Conservation (phyloP, 2,329 filamentous ascomycete species). For the Cladorrhinum sp. region DNA sequence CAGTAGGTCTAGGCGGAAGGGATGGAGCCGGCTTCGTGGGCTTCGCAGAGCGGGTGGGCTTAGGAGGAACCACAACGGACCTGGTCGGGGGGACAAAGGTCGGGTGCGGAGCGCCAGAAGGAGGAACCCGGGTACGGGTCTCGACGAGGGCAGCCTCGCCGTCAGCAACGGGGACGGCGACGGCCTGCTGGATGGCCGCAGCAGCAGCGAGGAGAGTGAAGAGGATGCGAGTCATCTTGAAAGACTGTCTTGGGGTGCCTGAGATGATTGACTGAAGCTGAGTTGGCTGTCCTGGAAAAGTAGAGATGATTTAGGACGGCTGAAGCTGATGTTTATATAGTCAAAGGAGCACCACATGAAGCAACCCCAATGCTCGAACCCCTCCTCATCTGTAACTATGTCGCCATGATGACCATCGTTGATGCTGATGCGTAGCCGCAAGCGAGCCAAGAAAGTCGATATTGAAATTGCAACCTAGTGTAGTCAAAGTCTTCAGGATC, state of each 20-base stretch:
- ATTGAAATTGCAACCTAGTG: slow-evolving; percentile 16
- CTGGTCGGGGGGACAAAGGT: slow-evolving; percentile 1
- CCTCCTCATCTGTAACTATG: not conserved
- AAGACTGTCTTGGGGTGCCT: not conserved
- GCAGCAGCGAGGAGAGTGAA: slow-evolving; percentile 24
- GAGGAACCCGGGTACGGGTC: not conserved
- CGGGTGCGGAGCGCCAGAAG: not conserved
- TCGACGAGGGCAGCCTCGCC: slow-evolving; percentile 8
- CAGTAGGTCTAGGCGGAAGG: not conserved
- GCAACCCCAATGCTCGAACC: not conserved
- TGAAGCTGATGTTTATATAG: slow-evolving; percentile 12
- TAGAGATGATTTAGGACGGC: not conserved
- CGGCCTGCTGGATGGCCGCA: slow-evolving; percentile 21
- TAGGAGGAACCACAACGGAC: not conserved
- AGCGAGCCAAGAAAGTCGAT: slow-evolving; percentile 12
- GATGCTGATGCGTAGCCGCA: not conserved
- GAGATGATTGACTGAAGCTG: slow-evolving; percentile 8
- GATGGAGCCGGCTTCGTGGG: not conserved
- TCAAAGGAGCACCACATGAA: not conserved
- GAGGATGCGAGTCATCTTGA: slow-evolving; percentile 25
- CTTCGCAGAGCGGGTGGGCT: not conserved
- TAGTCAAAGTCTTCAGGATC: slow-evolving; percentile 6
- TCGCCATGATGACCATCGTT: not conserved
- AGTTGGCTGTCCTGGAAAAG: slow-evolving; percentile 11
- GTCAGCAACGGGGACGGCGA: slow-evolving; percentile 21